Evolutionary conservation across 257 asterid species (phyloP).

Genomic region (Lantana camara): DNA sequence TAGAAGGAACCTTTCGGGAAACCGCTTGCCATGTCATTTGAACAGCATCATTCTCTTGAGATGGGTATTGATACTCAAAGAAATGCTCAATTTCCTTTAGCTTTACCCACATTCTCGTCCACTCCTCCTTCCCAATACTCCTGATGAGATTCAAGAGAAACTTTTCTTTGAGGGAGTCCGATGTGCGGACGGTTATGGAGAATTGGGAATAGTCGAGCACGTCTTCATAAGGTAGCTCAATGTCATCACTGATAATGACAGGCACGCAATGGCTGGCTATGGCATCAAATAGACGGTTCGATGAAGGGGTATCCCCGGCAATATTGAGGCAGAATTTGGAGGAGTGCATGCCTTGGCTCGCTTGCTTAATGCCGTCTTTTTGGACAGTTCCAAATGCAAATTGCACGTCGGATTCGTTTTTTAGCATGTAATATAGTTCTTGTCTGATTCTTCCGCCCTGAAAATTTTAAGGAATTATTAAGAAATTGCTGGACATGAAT

Average conservation of each 20-base stretch:
- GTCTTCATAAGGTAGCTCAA: conserved; percentile 65
- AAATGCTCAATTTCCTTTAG: conserved; percentile 47
- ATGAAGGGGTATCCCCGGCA: conserved; percentile 75
- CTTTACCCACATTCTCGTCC: conserved; percentile 60
- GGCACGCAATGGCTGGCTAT: conserved; percentile 70
- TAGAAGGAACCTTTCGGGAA: conserved; percentile 45
- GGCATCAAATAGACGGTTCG: conserved; percentile 69
- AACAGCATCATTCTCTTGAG: conserved; percentile 55
- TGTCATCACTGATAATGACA: conserved; percentile 54
- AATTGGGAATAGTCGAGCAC: conserved; percentile 57
- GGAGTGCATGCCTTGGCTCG: conserved; percentile 55
- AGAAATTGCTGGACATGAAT: neutral
- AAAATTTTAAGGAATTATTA: conserved; percentile 13
- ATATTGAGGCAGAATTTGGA: conserved; percentile 77
- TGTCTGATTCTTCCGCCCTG: conserved; percentile 69
- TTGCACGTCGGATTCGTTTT: conserved; percentile 59
- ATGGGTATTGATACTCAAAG: conserved; percentile 52
- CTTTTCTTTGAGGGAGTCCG: conserved; percentile 44
- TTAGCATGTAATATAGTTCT: conserved; percentile 61
- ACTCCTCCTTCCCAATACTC: conserved; percentile 47
- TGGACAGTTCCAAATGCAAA: conserved; percentile 59
- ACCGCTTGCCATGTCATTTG: conserved; percentile 70
- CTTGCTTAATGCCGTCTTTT: conserved; percentile 44
- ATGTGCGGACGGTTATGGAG: conserved; percentile 47
- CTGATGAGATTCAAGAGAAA: conserved; percentile 47